phyloP scores from a whole-genome alignment of 2,329 filamentous ascomycete species.

The Cyphellophora attinorum region DNA sequence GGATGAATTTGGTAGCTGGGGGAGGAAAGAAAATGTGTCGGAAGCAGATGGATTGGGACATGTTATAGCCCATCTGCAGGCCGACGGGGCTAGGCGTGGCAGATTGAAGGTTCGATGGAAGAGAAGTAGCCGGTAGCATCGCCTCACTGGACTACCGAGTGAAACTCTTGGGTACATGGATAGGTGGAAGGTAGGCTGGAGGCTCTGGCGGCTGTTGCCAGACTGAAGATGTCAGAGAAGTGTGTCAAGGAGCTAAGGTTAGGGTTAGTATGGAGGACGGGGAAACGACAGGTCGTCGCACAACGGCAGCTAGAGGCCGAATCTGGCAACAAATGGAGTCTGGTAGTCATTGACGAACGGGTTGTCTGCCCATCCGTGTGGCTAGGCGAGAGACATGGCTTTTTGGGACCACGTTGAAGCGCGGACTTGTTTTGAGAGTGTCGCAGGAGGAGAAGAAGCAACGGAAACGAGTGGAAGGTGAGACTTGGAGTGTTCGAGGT shows the following conservation, averaged over 20 bases:
- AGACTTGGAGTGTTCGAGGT: too few species aligned
- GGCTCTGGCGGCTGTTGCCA: background rate
- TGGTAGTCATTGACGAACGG: too few species aligned
- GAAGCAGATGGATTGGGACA: background rate
- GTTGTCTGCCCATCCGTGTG: background rate
- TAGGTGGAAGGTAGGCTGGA: background rate
- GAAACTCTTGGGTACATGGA: background rate
- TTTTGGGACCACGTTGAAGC: background rate
- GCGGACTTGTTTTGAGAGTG: background rate
- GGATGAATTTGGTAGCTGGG: background rate
- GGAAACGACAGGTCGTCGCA: slow-evolving; percentile 1
- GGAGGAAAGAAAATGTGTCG: background rate
- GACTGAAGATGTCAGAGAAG: background rate
- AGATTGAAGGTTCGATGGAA: background rate
- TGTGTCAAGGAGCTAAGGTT: background rate
- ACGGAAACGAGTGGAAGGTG: too few species aligned
- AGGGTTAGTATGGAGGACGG: background rate
- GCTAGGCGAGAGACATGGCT: background rate
- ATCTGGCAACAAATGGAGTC: background rate
- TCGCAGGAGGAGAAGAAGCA: too few species aligned
- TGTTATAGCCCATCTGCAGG: background rate
- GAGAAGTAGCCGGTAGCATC: background rate
- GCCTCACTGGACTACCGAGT: background rate
- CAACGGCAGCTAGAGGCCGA: background rate
- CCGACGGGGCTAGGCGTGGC: background rate